Percentiles rank a stretch among this genome's conserved stretches.
Evolutionary conservation across 1,284 basidiomycete species (phyloP).

Genomic region (Malassezia pachydermatis): DNA sequence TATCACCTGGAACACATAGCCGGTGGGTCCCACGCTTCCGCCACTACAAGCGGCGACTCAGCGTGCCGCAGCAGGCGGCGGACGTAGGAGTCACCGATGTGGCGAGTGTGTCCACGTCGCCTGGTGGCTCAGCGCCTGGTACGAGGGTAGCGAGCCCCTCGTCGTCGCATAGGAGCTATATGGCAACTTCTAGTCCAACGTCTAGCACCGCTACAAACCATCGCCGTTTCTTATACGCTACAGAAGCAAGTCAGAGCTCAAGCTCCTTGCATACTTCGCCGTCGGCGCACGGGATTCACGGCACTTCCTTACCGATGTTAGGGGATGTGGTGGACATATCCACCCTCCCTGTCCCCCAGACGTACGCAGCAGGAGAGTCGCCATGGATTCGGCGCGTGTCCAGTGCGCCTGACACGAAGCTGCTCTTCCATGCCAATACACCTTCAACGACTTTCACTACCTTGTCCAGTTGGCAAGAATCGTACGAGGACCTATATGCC

Average conservation of each 20-base stretch:
- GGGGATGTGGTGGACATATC: conserved; percentile 3
- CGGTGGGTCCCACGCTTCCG: no score
- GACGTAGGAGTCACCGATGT: no score
- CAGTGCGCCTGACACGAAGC: conserved; percentile 90
- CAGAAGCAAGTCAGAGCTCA: conserved; percentile 8
- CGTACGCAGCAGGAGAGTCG: not conserved
- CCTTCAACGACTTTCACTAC: not conserved
- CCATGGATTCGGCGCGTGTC: conserved; percentile 68
- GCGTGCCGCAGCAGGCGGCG: no score
- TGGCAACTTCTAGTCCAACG: not conserved
- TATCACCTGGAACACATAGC: no score
- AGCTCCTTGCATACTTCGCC: conserved; percentile 10
- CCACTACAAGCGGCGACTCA: no score
- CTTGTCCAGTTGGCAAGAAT: not conserved
- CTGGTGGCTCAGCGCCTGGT: not conserved
- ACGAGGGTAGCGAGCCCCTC: conserved; percentile 1
- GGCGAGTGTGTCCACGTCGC: not conserved
- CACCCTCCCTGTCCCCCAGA: not conserved
- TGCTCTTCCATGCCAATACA: conserved; percentile 56
- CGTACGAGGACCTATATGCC: not conserved
- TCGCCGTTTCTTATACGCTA: not conserved
- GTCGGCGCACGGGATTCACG: not conserved
- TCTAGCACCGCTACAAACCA: not conserved
- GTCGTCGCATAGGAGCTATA: not conserved
- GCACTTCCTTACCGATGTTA: not conserved